A percentile compares a stretch with the other conserved stretches of the same genome.
These are phyloP conservation scores for Onygenales sp. DNA, from an alignment of 2,329 filamentous ascomycete genomes.

Conservation along the genomic window DNA sequence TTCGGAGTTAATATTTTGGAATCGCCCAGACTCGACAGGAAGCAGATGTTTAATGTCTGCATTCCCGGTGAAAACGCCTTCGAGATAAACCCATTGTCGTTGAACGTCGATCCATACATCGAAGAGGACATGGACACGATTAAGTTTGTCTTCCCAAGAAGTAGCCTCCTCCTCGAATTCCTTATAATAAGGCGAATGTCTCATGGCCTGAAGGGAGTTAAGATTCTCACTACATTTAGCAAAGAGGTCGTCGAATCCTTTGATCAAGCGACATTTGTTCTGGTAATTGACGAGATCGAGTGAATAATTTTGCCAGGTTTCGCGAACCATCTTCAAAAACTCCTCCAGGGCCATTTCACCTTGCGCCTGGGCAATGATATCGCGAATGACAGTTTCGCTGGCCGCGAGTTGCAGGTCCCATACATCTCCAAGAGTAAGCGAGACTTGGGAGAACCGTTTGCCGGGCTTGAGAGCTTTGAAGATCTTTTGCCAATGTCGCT, in stretches of 20 bases:
- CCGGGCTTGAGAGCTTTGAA: conserved; percentile 91
- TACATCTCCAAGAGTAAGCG: conserved; percentile 94
- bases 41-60: conserved; percentile 97
- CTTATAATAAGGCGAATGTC: conserved; percentile 97
- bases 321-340: conserved; percentile 90
- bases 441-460: conserved; percentile 86
- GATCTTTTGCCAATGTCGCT: conserved; percentile 95
- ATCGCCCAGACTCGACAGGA: conserved; percentile 90
- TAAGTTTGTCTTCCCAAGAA: conserved; percentile 95
- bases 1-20: conserved; percentile 98
- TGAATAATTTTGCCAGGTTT: conserved; percentile 92
- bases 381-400: conserved; percentile 77
- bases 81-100: conserved; percentile 97
- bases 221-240: conserved; percentile 97
- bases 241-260: conserved; percentile 96
- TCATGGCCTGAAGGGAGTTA: conserved; percentile 96
- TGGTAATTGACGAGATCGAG: conserved; percentile 95
- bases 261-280: conserved; percentile 94
- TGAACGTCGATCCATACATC: conserved; percentile 99
- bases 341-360: conserved; percentile 98
- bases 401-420: conserved; percentile 92
- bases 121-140: conserved; percentile 92
- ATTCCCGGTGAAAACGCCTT: conserved; percentile 97
- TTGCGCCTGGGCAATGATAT: conserved; percentile 91
- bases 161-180: conserved; percentile 97